Conservation (phyloP, 2,329 filamentous ascomycete species). For the Colletotrichum spaethianum region DNA sequence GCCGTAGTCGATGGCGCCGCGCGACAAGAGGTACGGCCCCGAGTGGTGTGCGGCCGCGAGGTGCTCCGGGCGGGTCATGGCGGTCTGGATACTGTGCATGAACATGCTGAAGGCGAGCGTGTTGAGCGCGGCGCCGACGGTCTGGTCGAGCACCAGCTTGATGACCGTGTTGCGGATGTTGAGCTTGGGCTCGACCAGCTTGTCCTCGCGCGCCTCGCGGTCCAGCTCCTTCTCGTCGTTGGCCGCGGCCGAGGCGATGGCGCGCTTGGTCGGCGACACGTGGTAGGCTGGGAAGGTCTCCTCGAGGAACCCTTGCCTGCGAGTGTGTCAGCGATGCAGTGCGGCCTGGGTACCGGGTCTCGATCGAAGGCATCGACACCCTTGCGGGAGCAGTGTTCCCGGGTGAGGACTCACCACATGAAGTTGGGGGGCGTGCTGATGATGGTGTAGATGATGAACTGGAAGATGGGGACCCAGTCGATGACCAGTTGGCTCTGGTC, state of each 20-base stretch:
- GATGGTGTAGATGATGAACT: slow-evolving; percentile 82
- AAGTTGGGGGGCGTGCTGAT: slow-evolving; percentile 87
- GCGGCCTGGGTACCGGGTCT: neutral
- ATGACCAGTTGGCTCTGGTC: slow-evolving; percentile 71
- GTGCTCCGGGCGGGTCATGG: slow-evolving; percentile 56
- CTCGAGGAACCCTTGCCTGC: slow-evolving; percentile 83
- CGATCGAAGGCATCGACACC: neutral
- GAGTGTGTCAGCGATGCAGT: slow-evolving; percentile 38
- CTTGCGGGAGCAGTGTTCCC: neutral
- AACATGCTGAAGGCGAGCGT: slow-evolving; percentile 74
- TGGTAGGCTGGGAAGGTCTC: slow-evolving; percentile 78
- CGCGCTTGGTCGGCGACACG: slow-evolving; percentile 55
- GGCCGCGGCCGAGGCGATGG: slow-evolving; percentile 56
- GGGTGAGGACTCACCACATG: slow-evolving; percentile 71
- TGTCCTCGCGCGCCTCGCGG: slow-evolving; percentile 52
- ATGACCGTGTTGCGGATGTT: slow-evolving; percentile 74
- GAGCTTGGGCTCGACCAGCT: slow-evolving; percentile 64
- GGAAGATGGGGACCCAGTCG: slow-evolving; percentile 77
- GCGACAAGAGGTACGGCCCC: slow-evolving; percentile 47
- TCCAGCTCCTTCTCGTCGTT: slow-evolving; percentile 59
- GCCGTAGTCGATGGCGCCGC: slow-evolving; percentile 59
- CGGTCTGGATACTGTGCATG: slow-evolving; percentile 69
- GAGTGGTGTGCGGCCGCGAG: slow-evolving; percentile 53
- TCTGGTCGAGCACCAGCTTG: slow-evolving; percentile 80
- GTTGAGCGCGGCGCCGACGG: slow-evolving; percentile 75